Percentiles rank a stretch among this genome's conserved stretches.
Conservation (phyloP, 2,329 filamentous ascomycete species). For the Aspergillus alliaceus region DNA sequence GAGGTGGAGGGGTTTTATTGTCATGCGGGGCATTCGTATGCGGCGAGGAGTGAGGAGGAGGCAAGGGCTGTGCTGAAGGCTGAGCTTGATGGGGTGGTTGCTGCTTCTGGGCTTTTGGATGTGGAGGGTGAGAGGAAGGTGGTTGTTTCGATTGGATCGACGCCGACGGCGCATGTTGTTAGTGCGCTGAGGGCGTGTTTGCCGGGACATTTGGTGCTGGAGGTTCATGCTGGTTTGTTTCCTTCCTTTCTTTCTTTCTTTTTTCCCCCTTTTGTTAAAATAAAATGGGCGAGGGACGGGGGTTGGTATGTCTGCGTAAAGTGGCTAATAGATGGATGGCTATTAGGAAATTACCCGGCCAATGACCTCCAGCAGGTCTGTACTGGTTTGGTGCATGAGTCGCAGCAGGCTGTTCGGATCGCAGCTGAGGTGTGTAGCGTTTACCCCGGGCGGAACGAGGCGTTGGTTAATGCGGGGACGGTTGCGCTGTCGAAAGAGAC, state of each 20-base stretch:
- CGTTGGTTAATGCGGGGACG: slow-evolving; percentile 67
- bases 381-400: slow-evolving; percentile 55
- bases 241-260: not conserved
- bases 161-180: slow-evolving; percentile 28
- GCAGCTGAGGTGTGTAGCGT: slow-evolving; percentile 68
- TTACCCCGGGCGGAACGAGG: slow-evolving; percentile 64
- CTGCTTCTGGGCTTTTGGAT: slow-evolving; percentile 10
- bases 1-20: slow-evolving; percentile 24
- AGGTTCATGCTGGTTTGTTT: slow-evolving; percentile 23
- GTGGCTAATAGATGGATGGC: not conserved
- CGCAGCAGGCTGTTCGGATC: slow-evolving; percentile 46
- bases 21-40: slow-evolving; percentile 27
- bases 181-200: slow-evolving; percentile 9
- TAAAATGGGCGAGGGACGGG: no score
- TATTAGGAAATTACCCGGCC: slow-evolving; percentile 56
- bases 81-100: slow-evolving; percentile 20
- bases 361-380: slow-evolving; percentile 78
- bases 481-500: slow-evolving; percentile 72
- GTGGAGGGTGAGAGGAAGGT: slow-evolving; percentile 7
- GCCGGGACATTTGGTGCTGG: slow-evolving; percentile 15
- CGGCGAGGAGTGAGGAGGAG: slow-evolving; percentile 22
- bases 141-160: slow-evolving; percentile 24
- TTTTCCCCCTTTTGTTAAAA: no score
- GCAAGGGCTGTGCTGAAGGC: slow-evolving; percentile 18
- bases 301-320: no score